phyloP scores from a whole-genome alignment of 371 early-diverging fungal genomes.

The Mortierella polycephala region DNA sequence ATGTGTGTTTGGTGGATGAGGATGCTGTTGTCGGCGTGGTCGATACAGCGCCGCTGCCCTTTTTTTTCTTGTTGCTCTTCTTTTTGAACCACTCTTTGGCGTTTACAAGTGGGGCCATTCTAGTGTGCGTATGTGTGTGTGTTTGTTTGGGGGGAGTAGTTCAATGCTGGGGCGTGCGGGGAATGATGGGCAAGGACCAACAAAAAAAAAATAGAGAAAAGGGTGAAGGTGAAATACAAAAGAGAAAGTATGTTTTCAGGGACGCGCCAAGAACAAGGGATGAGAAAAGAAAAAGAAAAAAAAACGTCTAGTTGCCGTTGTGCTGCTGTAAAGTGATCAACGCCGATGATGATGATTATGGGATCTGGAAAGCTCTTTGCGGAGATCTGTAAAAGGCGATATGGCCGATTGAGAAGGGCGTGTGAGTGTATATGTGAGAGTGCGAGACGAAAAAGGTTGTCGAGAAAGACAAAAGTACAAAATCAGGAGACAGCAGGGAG shows the following conservation, averaged over 20 bases:
- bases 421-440: too few species aligned
- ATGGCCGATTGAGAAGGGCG: too few species aligned
- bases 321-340: neutral
- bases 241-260: too few species aligned
- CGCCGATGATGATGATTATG: too few species aligned
- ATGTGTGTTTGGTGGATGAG: constrained; percentile 8
- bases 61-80: constrained; percentile 18
- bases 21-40: constrained; percentile 1
- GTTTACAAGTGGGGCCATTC: constrained; percentile 21
- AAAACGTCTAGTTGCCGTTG: neutral
- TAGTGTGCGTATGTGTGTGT: neutral
- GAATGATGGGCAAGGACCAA: neutral
- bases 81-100: constrained; percentile 31
- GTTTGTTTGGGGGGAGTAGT: neutral
- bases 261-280: neutral
- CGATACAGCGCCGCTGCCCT: neutral
- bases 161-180: neutral
- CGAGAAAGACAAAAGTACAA: too few species aligned
- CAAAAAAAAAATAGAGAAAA: constrained; percentile 1
- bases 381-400: too few species aligned
- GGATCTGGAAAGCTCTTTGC: too few species aligned
- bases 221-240: neutral
- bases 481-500: too few species aligned
- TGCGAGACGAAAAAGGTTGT: too few species aligned
- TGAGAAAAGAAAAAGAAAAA: neutral